phyloP scores from a whole-genome alignment of 164 flowering plant genomes.

The Euptelea pleiosperma region DNA sequence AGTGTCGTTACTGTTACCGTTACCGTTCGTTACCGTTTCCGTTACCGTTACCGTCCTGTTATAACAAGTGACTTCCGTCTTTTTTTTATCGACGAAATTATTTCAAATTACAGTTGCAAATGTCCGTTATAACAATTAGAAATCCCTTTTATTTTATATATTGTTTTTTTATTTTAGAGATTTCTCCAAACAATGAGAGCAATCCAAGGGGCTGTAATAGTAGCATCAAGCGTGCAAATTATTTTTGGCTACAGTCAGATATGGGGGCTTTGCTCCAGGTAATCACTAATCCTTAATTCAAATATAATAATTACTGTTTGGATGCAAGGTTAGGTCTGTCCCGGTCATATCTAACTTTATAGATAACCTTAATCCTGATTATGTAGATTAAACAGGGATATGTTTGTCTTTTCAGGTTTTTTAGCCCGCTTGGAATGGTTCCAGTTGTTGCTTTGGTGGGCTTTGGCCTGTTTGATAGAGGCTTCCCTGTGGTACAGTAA shows the following conservation, averaged over 20 bases:
- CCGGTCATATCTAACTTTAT: too few relatives aligned
- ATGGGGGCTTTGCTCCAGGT: slow-evolving; percentile 98
- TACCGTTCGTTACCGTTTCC: too few relatives aligned
- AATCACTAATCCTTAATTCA: slow-evolving; percentile 1
- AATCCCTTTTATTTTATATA: too few relatives aligned
- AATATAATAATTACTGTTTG: too few relatives aligned
- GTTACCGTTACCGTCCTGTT: too few relatives aligned
- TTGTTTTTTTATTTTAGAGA: slow-evolving; percentile 47
- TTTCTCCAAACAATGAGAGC: slow-evolving; percentile 88
- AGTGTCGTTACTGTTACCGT: too few relatives aligned
- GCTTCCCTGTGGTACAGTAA: slow-evolving; percentile 86
- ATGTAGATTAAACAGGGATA: too few relatives aligned
- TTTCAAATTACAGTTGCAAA: too few relatives aligned
- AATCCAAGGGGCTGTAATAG: slow-evolving; percentile 93
- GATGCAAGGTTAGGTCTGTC: background rate
- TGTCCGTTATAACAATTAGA: too few relatives aligned
- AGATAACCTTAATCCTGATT: too few relatives aligned
- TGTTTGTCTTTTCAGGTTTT: slow-evolving; percentile 53
- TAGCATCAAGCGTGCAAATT: slow-evolving; percentile 90
- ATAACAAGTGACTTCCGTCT: too few relatives aligned
- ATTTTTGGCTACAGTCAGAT: slow-evolving; percentile 91
- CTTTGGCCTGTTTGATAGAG: slow-evolving; percentile 87
- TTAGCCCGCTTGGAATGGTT: slow-evolving; percentile 94
- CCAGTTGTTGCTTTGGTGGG: slow-evolving; percentile 92
- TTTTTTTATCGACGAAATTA: too few relatives aligned